These are phyloP conservation scores for Leishmania aethiopica DNA, from an alignment of 208 protist species.

Conservation along the genomic window DNA sequence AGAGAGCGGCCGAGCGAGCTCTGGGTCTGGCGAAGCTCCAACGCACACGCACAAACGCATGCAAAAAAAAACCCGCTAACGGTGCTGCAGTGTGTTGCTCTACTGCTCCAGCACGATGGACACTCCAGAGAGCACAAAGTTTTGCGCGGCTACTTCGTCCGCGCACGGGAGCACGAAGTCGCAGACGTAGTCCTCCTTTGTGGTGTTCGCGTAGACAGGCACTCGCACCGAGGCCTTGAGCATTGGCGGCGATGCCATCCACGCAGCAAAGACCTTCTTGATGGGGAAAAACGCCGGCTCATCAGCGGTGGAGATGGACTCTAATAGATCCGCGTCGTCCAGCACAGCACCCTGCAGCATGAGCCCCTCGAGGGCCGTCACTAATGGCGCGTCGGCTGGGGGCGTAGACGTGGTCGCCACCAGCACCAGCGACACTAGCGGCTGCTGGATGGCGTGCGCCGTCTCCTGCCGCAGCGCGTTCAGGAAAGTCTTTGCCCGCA, in stretches of 20 bases:
- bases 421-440: slow-evolving; percentile 84
- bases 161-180: slow-evolving; percentile 88
- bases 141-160: slow-evolving; percentile 44
- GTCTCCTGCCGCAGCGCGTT: slow-evolving; percentile 96
- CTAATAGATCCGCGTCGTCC: slow-evolving; percentile 65
- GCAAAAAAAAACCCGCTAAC: background rate
- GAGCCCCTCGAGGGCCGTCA: slow-evolving; percentile 73
- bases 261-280: slow-evolving; percentile 74
- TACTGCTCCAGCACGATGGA: slow-evolving; percentile 89
- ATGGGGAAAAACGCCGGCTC: slow-evolving; percentile 81
- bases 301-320: slow-evolving; percentile 81
- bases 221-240: slow-evolving; percentile 49
- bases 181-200: slow-evolving; percentile 85
- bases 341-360: slow-evolving; percentile 88
- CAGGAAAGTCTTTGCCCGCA: slow-evolving; percentile 95
- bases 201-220: slow-evolving; percentile 87
- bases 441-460: slow-evolving; percentile 67
- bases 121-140: slow-evolving; percentile 90
- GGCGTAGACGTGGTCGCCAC: slow-evolving; percentile 58
- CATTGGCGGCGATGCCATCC: slow-evolving; percentile 38
- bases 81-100: background rate
- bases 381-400: slow-evolving; percentile 44
- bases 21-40: background rate
- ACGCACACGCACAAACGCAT: slow-evolving; percentile 3
- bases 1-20: background rate